Base-by-base conservation (phyloP, 306 rosid genomes). In the Ziziphus jujuba region DNA sequence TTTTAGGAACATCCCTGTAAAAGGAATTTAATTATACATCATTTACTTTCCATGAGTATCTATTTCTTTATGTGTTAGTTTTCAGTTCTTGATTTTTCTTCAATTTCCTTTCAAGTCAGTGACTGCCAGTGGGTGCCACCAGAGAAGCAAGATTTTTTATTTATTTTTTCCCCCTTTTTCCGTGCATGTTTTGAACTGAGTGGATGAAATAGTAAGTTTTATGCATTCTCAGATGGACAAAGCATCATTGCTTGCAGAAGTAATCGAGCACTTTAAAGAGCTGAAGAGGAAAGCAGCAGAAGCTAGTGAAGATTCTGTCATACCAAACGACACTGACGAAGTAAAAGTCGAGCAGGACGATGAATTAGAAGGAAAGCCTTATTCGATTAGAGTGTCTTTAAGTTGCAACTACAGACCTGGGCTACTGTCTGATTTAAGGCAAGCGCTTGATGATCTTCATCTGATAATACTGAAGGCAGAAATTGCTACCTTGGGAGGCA, bases 401-500 rank as follows among this genome's bases (percentile, higher is more conserved):
- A 80, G 89, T 69, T 89, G 90, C 59, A 88, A 89, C 34, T 86
- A 84, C 65, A 78, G 77, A 74, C 96, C 89, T 0, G 91, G 96
- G 3, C 59, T 86, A 24, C 75, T 89, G 58, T 79, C 91, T 69
- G 81, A 84, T 72, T 67, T 89, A 63, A 77, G 85, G 76, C 87
- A 65, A 63, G 89, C 82, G 35, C 82, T 89, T 22, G 80, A 80
- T 69, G 67, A 84, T 19, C 89, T 86, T 19, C 80, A 84, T 67
- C 78, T 89, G 66, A 84, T 78, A 43, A 81, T 84, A 76, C 61
- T 63, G 63, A 78, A 67, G 61, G 89, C 89, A 22, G 91, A 88
- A 80, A 71, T 80, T 65, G 78, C 85, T 38, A 89, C 89, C 15
- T 72, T 89, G 56, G 87, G 80, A 71, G 79, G 77, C 19, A 79